phyloP scores from a whole-genome alignment of 139 green algal species.

The Coccomyxa sp. region DNA sequence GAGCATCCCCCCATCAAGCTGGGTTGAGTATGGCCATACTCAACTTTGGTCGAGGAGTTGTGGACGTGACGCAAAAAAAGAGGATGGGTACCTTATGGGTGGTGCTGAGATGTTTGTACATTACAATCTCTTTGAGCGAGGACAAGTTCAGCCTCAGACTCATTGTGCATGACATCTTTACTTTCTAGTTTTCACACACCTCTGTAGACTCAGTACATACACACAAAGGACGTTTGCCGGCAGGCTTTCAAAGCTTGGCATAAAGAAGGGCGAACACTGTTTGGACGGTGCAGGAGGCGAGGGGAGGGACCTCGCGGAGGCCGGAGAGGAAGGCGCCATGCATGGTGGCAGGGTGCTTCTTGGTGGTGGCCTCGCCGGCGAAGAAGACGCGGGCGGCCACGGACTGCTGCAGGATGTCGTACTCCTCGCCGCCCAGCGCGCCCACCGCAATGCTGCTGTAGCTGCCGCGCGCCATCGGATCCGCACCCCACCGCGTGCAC shows the following conservation, averaged over 20 bases:
- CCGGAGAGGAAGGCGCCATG: conserved; percentile 89
- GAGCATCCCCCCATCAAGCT: neutral
- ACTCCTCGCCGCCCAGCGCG: conserved; percentile 73
- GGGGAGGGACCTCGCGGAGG: conserved; percentile 1
- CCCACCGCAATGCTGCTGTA: conserved; percentile 85
- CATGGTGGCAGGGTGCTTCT: conserved; percentile 93
- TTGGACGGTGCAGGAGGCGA: neutral
- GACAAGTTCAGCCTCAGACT: too few relatives aligned
- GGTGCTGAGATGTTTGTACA: neutral
- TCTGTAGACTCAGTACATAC: too few relatives aligned
- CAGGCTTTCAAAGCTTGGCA: neutral
- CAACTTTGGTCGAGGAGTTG: neutral
- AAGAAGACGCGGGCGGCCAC: conserved; percentile 79
- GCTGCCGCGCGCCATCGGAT: conserved; percentile 74
- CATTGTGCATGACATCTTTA: too few relatives aligned
- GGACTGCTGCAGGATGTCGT: conserved; percentile 69
- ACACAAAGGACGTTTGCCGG: too few relatives aligned
- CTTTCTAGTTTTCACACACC: too few relatives aligned
- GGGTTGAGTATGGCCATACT: neutral
- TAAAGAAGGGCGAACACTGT: neutral
- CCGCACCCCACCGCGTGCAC: conserved; percentile 79
- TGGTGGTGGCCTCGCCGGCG: conserved; percentile 84
- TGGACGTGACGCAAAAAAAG: neutral
- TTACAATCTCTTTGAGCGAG: neutral
- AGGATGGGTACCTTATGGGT: neutral